Conservation (phyloP, 73 alveolate genomes). For the Tetrahymena malaccensis region DNA sequence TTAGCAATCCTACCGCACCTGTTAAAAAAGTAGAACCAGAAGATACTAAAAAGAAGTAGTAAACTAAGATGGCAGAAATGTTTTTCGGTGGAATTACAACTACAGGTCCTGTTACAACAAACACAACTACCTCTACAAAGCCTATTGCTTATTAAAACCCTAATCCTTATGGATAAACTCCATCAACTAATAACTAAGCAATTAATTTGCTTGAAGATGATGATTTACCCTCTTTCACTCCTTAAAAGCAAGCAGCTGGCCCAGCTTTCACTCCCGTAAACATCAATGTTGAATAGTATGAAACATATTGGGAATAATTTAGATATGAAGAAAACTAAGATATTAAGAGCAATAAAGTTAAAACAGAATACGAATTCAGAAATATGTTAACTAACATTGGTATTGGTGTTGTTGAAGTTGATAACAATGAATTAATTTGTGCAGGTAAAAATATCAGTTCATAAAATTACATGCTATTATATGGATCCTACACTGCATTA, state of each 20-base stretch:
- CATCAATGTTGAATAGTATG: constrained; percentile 22
- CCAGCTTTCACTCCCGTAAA: constrained; percentile 11
- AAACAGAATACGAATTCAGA: constrained; percentile 19
- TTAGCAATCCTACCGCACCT: not conserved
- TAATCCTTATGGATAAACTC: not conserved
- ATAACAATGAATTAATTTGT: constrained; percentile 17
- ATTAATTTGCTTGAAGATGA: constrained; percentile 7
- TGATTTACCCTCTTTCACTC: not conserved
- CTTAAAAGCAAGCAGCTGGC: not conserved
- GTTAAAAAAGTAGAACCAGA: not conserved
- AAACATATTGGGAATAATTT: constrained; percentile 12
- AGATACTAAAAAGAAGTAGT: not conserved
- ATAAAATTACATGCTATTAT: constrained; percentile 13
- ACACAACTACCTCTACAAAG: not conserved
- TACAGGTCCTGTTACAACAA: not conserved
- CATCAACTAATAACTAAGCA: not conserved
- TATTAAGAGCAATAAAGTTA: not conserved
- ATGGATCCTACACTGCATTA: constrained; percentile 7
- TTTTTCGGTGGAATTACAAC: not conserved
- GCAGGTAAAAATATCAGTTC: constrained; percentile 30
- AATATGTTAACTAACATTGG: constrained; percentile 5
- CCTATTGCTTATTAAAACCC: not conserved
- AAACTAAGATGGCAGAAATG: not conserved
- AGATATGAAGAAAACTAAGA: not conserved
- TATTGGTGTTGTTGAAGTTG: constrained; percentile 26